Base-by-base conservation (phyloP, 1,139 yeast genomes). In the Saccharomycopsis crataegensis region DNA sequence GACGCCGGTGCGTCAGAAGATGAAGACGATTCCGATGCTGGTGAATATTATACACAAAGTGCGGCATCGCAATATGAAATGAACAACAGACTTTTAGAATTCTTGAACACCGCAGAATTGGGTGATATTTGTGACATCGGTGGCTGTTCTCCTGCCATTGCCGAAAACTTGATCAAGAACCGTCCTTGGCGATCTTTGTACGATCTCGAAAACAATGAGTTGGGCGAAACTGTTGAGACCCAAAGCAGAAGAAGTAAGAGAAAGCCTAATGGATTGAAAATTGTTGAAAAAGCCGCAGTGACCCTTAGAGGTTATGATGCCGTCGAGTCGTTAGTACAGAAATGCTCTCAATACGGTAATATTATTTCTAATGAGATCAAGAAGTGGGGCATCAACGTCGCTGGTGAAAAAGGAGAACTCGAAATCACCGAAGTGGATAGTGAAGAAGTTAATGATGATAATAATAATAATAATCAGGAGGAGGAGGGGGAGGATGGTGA, bases 261-360 rank as follows among this genome's bases (percentile, higher is more conserved):
- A 68, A 73, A 59, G 69, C 70, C 50, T 67, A 47, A 49, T 37
- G 96, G 97, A 8, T 84, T 85, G 61, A 80, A 82, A 64, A 77
- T 89, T 49, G 78, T 90, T 32, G 96, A 87, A 58, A 84, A 78
- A 38, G 79, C 89, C 7, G 79, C 78, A 54, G 71, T 75, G 58
- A 83, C 91, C 22, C 73, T 93, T 60, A 80, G 82, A 62, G 99
- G 99, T 3, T 94, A 93, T 65, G 85, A 83, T 59, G 98, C 99
- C 0, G 96, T 93, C 42, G 98, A 93, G 63, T 85, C 95, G 31
- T 74, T 94, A 61, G 88, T 94, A 56, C 82, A 83, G 59, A 80
- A 82, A 61, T 94, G 99, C 70, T 82, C 91, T 11, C 78, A 79
- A 34, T 83, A 87, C 60, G 96, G 98, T 52, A 73, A 75, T 8